Percentiles rank a stretch among this genome's conserved stretches.
phyloP scores from a whole-genome alignment of 2,329 filamentous ascomycete species.

The Fusarium sp. region DNA sequence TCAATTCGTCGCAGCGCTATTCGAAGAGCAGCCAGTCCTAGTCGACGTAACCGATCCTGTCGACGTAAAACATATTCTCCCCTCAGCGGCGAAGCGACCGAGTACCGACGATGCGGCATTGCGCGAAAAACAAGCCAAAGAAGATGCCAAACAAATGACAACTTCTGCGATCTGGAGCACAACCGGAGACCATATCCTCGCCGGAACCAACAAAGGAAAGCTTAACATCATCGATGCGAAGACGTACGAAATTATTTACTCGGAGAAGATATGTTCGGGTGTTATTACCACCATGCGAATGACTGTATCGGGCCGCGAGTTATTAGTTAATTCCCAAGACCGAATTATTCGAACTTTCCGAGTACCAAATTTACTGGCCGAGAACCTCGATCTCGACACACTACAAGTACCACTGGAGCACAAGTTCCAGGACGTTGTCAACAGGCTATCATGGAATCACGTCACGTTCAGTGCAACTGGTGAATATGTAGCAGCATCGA shows the following conservation, averaged over 20 bases:
- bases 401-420: constrained; percentile 94
- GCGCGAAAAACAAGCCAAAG: constrained; percentile 86
- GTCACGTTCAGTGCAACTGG: constrained; percentile 94
- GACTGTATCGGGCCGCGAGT: constrained; percentile 82
- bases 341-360: constrained; percentile 94
- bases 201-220: constrained; percentile 95
- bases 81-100: constrained; percentile 83
- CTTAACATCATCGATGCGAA: constrained; percentile 92
- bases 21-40: constrained; percentile 90
- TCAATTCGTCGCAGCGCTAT: constrained; percentile 89
- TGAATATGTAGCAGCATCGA: constrained; percentile 96
- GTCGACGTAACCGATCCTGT: constrained; percentile 80
- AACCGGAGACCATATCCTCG: constrained; percentile 87
- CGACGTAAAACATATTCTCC: constrained; percentile 80
- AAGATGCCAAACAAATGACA: constrained; percentile 94
- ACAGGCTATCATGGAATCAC: constrained; percentile 95
- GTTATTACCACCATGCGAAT: constrained; percentile 90
- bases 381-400: constrained; percentile 82
- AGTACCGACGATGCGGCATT: constrained; percentile 75
- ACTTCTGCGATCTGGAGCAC: constrained; percentile 91
- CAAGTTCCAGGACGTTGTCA: constrained; percentile 98
- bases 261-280: constrained; percentile 86
- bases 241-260: constrained; percentile 86
- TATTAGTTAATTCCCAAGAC: constrained; percentile 94
- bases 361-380: constrained; percentile 79